Evolutionary conservation across 2,329 filamentous ascomycete species (phyloP).

Genomic region (Decorospora gaudefroyi): DNA sequence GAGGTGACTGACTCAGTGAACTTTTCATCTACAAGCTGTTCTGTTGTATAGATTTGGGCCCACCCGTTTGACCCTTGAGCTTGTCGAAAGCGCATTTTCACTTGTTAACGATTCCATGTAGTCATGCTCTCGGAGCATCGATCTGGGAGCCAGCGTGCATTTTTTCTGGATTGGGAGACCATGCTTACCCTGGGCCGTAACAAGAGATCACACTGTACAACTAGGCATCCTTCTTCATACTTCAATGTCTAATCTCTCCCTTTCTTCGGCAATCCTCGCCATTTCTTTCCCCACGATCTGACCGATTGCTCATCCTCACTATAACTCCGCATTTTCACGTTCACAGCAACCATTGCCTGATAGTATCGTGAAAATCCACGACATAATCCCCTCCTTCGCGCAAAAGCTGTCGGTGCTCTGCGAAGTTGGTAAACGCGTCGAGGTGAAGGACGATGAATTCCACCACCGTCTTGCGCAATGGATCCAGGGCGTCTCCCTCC

Average conservation of each 20-base stretch:
- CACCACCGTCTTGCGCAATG: neutral
- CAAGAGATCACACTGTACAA: no score
- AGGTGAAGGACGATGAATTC: neutral
- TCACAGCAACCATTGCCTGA: neutral
- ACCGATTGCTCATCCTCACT: neutral
- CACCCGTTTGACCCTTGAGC: neutral
- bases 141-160: no score
- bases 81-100: neutral
- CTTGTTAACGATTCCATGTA: neutral
- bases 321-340: neutral
- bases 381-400: neutral
- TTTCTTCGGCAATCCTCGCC: no score
- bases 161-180: neutral
- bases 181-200: no score
- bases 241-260: no score
- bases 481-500: neutral
- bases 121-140: neutral
- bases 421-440: neutral
- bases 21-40: neutral
- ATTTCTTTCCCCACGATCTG: no score
- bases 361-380: neutral
- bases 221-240: no score
- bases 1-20: slow-evolving; percentile 4
- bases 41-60: no score
- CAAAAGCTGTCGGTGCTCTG: neutral